Conservation (phyloP, 2,329 filamentous ascomycete genomes). For the Stachybotrys chartarum region DNA sequence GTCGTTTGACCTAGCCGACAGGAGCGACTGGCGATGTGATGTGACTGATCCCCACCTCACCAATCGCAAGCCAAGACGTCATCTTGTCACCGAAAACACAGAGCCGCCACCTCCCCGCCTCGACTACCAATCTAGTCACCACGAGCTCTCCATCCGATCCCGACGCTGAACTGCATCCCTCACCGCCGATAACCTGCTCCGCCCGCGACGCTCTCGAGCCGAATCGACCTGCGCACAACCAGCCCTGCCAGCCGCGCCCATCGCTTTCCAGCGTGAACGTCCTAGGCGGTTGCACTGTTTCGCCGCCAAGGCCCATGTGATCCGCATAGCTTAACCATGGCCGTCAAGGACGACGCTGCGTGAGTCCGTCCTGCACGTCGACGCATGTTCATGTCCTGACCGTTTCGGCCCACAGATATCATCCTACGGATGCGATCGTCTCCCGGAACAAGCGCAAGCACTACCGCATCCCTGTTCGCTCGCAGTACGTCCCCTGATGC, state of each 20-base stretch:
- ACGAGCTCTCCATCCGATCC: too few species aligned
- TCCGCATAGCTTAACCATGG: constrained; percentile 31
- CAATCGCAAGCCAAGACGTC: not conserved
- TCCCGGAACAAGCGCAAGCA: constrained; percentile 55
- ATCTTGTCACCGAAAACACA: not conserved
- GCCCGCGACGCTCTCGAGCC: too few species aligned
- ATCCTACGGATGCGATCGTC: constrained; percentile 59
- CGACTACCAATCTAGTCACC: not conserved
- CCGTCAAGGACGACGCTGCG: constrained; percentile 46
- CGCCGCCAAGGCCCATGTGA: not conserved
- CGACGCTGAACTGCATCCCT: too few species aligned
- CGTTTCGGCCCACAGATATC: constrained; percentile 28
- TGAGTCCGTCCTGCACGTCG: constrained; percentile 22
- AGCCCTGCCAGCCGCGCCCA: not conserved
- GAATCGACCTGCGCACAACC: not conserved
- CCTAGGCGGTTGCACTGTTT: too few species aligned
- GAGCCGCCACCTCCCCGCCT: not conserved
- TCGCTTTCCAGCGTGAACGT: too few species aligned
- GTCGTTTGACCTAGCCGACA: too few species aligned
- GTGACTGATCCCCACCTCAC: not conserved
- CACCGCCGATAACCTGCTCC: too few species aligned
- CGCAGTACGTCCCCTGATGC: constrained; percentile 45
- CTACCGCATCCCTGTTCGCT: constrained; percentile 59
- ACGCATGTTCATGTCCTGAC: constrained; percentile 2
- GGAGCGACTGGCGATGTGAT: not conserved